phyloP scores from a whole-genome alignment of 192 early-diverging fungal species.

The Blastocladiella britannica region DNA sequence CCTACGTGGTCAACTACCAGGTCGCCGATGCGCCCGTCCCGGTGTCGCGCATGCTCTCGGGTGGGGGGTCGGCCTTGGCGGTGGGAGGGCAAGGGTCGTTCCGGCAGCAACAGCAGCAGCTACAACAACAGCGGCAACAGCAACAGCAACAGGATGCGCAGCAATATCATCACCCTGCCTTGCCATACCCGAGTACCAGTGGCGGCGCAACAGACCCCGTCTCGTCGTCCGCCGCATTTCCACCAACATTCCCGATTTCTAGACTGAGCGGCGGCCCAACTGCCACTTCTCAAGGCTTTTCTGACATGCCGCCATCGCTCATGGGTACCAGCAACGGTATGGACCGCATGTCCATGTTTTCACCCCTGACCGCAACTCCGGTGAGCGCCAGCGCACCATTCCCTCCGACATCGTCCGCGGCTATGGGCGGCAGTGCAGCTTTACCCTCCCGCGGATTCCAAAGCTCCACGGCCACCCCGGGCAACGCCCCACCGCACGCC shows the following conservation, averaged over 20 bases:
- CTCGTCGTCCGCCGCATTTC: neutral
- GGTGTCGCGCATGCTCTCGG: neutral
- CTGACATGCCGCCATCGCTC: neutral
- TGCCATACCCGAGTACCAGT: too few relatives aligned
- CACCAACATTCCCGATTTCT: too few relatives aligned
- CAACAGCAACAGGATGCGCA: neutral
- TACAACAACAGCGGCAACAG: neutral
- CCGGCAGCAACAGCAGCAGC: neutral
- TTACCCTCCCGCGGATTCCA: too few relatives aligned
- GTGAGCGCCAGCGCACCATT: too few relatives aligned
- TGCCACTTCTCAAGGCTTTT: too few relatives aligned
- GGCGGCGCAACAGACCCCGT: neutral
- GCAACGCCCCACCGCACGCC: neutral
- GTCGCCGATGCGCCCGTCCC: conserved; percentile 1
- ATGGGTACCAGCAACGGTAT: neutral
- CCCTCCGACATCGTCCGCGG: too few relatives aligned
- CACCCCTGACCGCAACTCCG: neutral
- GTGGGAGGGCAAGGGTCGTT: too few relatives aligned
- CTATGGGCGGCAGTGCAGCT: too few relatives aligned
- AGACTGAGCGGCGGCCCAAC: too few relatives aligned
- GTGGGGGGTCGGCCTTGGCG: too few relatives aligned
- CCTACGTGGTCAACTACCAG: conserved; percentile 30
- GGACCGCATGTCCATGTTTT: neutral
- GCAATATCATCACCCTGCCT: neutral
- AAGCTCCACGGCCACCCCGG: neutral